Evolutionary conservation across 2,329 filamentous ascomycete genomes (phyloP).

Genomic region (Penicillium freii): DNA sequence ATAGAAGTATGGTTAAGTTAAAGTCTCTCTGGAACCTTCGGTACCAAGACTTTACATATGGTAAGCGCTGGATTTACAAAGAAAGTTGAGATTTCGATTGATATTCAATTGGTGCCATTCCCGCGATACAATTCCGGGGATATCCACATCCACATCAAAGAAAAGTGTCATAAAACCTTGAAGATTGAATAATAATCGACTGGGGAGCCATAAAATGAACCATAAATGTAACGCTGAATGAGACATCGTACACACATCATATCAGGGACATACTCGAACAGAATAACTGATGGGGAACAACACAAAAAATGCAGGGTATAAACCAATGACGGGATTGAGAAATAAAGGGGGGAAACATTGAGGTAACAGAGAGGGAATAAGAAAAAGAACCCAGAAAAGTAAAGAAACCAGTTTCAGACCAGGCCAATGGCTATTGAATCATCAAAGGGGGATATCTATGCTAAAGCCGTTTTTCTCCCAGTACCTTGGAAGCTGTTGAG

Average conservation of each 20-base stretch:
- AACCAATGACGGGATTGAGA: constrained; percentile 15
- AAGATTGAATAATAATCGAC: constrained; percentile 3
- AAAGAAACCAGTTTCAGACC: constrained; percentile 4
- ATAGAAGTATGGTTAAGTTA: not conserved
- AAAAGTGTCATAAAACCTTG: not conserved
- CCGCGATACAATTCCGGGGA: not conserved
- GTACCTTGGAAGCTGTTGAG: constrained; percentile 4
- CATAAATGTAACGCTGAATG: constrained; percentile 20
- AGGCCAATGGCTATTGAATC: constrained; percentile 8
- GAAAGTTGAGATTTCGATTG: not conserved
- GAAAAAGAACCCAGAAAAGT: not conserved
- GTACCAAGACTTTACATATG: not conserved
- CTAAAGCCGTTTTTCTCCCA: constrained; percentile 12
- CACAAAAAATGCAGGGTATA: constrained; percentile 26
- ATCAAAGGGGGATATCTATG: constrained; percentile 13
- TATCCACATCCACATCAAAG: not conserved
- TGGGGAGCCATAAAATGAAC: not conserved
- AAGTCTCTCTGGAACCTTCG: not conserved
- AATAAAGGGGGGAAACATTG: not conserved
- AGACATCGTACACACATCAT: constrained; percentile 29
- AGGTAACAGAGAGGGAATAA: not conserved
- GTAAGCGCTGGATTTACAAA: not conserved
- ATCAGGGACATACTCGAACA: constrained; percentile 25
- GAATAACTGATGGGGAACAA: not conserved
- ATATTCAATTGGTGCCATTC: not conserved